Conservation (phyloP, 2,329 filamentous ascomycete species). For the Pseudogymnoascus sp. region DNA sequence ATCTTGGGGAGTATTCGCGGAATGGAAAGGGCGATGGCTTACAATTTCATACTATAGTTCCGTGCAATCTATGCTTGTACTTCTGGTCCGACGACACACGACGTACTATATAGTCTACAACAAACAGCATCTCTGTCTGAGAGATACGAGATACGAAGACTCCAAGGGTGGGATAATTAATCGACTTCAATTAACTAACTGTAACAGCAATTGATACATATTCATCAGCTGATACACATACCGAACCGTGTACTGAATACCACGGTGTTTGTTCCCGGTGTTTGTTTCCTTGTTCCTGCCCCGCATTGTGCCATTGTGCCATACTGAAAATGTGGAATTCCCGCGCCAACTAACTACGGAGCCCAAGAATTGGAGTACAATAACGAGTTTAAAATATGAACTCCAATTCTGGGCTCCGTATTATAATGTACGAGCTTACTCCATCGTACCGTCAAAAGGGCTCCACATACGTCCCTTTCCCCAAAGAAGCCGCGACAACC, state of each 20-base stretch:
- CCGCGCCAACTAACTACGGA: neutral
- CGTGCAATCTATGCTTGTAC: neutral
- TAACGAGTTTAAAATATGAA: too few species aligned
- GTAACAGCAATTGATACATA: neutral
- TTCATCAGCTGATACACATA: neutral
- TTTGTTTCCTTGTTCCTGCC: neutral
- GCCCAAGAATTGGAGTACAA: neutral
- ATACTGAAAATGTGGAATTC: neutral
- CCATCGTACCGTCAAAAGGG: neutral
- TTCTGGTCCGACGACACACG: neutral
- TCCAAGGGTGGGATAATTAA: neutral
- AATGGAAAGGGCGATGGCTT: neutral
- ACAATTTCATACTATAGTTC: neutral
- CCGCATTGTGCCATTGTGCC: neutral
- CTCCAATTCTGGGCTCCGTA: neutral
- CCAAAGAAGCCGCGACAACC: neutral
- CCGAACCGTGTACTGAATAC: neutral
- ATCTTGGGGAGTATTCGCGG: neutral
- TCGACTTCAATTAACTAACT: neutral
- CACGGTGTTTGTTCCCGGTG: neutral
- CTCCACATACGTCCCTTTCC: neutral
- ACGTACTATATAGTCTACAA: neutral
- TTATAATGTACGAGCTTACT: neutral
- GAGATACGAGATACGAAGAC: neutral
- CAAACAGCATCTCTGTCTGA: neutral